A percentile compares a stretch with the other conserved stretches of the same genome.
Evolutionary conservation across 805 yeast genomes (phyloP).

Genomic region (Vanderwaltozyma polyspora): DNA sequence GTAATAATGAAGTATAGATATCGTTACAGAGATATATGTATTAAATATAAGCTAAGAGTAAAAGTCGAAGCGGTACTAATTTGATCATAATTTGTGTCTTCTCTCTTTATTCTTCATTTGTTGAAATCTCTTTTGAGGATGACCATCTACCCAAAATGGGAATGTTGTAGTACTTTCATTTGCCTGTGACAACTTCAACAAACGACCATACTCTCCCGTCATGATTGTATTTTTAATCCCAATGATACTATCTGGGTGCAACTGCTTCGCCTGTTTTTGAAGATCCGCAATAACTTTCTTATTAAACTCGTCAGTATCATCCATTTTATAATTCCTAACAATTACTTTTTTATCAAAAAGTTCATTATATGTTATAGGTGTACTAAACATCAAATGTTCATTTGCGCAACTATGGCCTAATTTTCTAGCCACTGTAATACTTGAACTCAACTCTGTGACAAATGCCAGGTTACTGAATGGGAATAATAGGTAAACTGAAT

Average conservation of each 20-base stretch:
- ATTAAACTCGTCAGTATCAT: conserved; percentile 38
- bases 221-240: conserved; percentile 33
- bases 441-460: conserved; percentile 69
- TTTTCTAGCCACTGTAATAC: conserved; percentile 54
- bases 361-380: conserved; percentile 48
- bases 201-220: conserved; percentile 4
- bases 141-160: conserved; percentile 20
- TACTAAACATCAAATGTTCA: conserved; percentile 61
- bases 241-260: conserved; percentile 30
- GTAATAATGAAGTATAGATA: no score
- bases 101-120: conserved; percentile 9
- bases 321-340: conserved; percentile 40
- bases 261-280: conserved; percentile 21
- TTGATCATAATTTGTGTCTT: conserved; percentile 11
- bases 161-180: conserved; percentile 14
- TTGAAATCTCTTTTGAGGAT: conserved; percentile 15
- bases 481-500: conserved; percentile 45
- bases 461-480: conserved; percentile 79
- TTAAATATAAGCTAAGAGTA: no score
- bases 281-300: conserved; percentile 32
- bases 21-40: no score
- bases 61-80: no score
- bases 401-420: conserved; percentile 64
- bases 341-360: conserved; percentile 47
- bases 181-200: conserved; percentile 10